Evolutionary conservation across 176 grass and related monocot species (phyloP).

Genomic region (Aegilops tauschii): DNA sequence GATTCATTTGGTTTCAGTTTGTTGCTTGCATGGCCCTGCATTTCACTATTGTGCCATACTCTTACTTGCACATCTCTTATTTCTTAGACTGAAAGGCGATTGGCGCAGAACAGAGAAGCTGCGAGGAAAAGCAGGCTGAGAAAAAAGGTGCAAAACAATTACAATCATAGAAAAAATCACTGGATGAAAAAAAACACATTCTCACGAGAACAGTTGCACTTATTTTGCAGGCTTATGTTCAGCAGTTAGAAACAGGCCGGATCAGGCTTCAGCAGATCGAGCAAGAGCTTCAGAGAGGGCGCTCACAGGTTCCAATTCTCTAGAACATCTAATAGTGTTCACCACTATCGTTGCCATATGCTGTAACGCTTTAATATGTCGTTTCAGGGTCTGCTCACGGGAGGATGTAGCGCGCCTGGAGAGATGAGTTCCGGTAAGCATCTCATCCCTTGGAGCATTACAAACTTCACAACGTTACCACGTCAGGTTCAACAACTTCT

Average conservation of each 20-base stretch:
- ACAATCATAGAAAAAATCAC: background rate
- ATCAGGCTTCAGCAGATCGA: constrained; percentile 91
- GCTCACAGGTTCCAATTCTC: constrained; percentile 64
- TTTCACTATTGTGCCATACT: constrained; percentile 6
- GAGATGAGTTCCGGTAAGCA: constrained; percentile 69
- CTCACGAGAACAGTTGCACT: constrained; percentile 1
- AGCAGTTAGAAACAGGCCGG: constrained; percentile 82
- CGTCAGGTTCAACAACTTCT: background rate
- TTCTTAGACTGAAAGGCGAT: constrained; percentile 67
- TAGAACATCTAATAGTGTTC: constrained; percentile 9
- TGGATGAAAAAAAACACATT: background rate
- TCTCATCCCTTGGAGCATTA: background rate
- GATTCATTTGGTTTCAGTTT: constrained; percentile 22
- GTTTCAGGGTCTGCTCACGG: constrained; percentile 68
- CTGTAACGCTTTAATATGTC: background rate
- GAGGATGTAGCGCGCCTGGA: constrained; percentile 56
- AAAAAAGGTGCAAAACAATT: constrained; percentile 66
- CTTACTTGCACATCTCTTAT: constrained; percentile 3
- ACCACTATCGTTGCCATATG: background rate
- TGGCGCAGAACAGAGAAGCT: constrained; percentile 98
- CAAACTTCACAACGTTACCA: background rate
- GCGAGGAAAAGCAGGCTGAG: constrained; percentile 94
- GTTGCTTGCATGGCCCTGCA: constrained; percentile 16
- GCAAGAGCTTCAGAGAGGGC: constrained; percentile 73
- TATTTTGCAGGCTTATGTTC: constrained; percentile 73